Evolutionary conservation across 1,139 yeast genomes (phyloP).

Genomic region (Candida pseudoviswanathii): DNA sequence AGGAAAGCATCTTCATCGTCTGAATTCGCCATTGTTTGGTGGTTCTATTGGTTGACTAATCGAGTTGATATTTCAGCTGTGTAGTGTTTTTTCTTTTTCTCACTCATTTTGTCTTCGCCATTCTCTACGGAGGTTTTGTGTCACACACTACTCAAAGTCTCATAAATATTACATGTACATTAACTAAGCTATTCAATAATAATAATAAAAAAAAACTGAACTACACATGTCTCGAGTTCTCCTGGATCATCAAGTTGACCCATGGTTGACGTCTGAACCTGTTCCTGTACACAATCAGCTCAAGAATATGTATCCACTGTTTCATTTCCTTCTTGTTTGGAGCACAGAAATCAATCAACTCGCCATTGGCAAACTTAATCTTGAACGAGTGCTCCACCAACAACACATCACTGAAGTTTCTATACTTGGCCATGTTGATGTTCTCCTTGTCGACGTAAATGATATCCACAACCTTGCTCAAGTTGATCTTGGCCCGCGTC

Average conservation of each 20-base stretch:
- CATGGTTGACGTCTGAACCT: conserved; percentile 68
- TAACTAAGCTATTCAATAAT: too few species aligned
- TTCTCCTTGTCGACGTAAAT: conserved; percentile 51
- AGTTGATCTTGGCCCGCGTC: conserved; percentile 67
- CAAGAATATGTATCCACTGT: conserved; percentile 58
- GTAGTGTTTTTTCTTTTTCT: neutral
- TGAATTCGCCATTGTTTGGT: conserved; percentile 24
- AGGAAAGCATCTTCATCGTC: conserved; percentile 87
- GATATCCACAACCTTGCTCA: conserved; percentile 59
- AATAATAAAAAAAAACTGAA: neutral
- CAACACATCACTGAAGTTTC: conserved; percentile 67
- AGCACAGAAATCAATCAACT: conserved; percentile 69
- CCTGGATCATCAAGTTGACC: conserved; percentile 54
- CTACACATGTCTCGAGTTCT: conserved; percentile 7
- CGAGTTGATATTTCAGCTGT: neutral
- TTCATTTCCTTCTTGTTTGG: conserved; percentile 56
- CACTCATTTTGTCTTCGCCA: neutral
- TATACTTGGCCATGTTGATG: conserved; percentile 34
- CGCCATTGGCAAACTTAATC: conserved; percentile 66
- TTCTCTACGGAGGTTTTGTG: neutral
- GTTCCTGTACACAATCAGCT: conserved; percentile 54
- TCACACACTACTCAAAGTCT: too few species aligned
- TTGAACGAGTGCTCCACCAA: conserved; percentile 66
- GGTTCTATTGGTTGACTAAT: neutral
- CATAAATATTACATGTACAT: too few species aligned